These are phyloP conservation scores for Solanum infundibuliforme DNA, from an alignment of 257 asterid species.

Conservation along the genomic window DNA sequence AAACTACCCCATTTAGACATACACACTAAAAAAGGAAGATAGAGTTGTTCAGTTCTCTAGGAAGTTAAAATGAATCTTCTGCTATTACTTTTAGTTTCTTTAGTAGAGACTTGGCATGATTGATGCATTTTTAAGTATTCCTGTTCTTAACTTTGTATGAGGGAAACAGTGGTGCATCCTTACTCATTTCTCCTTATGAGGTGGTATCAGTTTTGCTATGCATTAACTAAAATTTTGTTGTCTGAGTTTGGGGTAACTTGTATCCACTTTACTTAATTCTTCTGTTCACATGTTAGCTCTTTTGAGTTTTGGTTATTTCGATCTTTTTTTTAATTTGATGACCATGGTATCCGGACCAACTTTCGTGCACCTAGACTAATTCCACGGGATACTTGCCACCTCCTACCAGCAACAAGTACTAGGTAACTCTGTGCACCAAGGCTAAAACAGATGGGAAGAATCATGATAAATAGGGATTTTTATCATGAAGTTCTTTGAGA, in stretches of 20 bases:
- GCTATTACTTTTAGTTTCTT: neutral
- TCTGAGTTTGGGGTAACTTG: neutral
- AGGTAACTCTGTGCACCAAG: too few species aligned
- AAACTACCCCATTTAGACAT: neutral
- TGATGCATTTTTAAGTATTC: neutral
- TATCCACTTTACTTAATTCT: neutral
- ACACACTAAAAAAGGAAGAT: neutral
- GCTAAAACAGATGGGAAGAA: neutral
- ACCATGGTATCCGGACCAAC: neutral
- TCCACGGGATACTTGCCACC: neutral
- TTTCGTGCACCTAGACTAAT: neutral
- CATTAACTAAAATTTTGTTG: neutral
- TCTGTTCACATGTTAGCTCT: neutral
- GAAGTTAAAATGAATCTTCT: neutral
- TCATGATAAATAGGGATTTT: neutral
- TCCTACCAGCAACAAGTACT: neutral
- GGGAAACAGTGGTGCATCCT: neutral
- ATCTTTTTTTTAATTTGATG: neutral
- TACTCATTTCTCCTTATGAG: neutral
- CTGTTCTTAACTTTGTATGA: neutral
- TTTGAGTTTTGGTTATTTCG: neutral
- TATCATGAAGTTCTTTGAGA: neutral
- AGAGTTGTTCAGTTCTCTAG: neutral
- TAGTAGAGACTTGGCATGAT: neutral
- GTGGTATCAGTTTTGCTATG: neutral